phyloP scores from a whole-genome alignment of 2,329 filamentous ascomycete genomes.

The Colletotrichum neosansevieriae region DNA sequence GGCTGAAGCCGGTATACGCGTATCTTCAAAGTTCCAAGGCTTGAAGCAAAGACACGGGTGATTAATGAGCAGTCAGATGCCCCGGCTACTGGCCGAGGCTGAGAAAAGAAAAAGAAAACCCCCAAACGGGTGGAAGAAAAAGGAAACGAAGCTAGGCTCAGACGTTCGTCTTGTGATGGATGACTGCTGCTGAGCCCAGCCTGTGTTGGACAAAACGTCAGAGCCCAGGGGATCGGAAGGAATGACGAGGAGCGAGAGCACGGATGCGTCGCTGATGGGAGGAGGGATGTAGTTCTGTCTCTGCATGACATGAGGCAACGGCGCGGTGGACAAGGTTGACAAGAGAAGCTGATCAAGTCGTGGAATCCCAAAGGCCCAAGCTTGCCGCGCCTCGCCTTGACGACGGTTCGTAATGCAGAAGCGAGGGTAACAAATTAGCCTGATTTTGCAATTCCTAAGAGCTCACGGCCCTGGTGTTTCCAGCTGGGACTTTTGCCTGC shows the following conservation, averaged over 20 bases:
- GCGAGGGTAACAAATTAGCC: not conserved
- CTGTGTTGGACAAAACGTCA: slow-evolving; percentile 14
- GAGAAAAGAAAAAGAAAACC: not conserved
- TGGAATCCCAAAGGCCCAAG: not conserved
- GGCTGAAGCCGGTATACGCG: slow-evolving; percentile 19
- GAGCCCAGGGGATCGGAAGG: slow-evolving; percentile 19
- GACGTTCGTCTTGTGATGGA: slow-evolving; percentile 29
- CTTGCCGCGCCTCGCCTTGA: slow-evolving; percentile 9
- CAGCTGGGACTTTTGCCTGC: not conserved
- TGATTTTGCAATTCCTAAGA: not conserved
- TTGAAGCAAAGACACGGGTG: not conserved
- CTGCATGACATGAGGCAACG: slow-evolving; percentile 38
- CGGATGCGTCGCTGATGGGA: slow-evolving; percentile 16
- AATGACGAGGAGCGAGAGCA: too few species aligned
- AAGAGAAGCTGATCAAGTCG: not conserved
- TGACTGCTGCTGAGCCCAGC: not conserved
- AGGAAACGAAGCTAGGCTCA: not conserved
- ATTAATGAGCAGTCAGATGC: slow-evolving; percentile 10
- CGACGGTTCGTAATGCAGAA: slow-evolving; percentile 3
- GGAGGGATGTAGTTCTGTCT: slow-evolving; percentile 25
- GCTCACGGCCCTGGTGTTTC: slow-evolving; percentile 10
- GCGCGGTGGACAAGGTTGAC: slow-evolving; percentile 11
- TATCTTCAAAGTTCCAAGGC: not conserved
- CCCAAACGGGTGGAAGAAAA: too few species aligned
- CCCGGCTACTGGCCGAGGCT: slow-evolving; percentile 14